These are phyloP conservation scores for Blastocystis sp. DNA, from an alignment of 352 stramenopile species.

Conservation along the genomic window DNA sequence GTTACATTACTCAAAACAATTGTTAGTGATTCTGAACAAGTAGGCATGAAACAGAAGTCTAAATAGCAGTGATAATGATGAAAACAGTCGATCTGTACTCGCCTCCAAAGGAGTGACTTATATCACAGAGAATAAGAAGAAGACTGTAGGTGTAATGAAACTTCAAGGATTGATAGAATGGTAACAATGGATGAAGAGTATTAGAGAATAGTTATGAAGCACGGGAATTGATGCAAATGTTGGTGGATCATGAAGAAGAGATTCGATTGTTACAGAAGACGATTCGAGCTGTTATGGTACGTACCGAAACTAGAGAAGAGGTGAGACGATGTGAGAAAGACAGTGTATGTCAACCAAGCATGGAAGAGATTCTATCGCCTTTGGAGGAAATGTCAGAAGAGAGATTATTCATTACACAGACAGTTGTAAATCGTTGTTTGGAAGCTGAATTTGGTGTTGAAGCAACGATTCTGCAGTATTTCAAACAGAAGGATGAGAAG, in stretches of 20 bases:
- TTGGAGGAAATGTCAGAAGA: neutral
- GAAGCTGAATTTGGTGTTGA: slow-evolving; percentile 3
- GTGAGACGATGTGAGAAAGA: slow-evolving; percentile 5
- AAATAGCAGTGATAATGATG: slow-evolving; percentile 19
- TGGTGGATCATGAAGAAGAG: neutral
- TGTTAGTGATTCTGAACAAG: slow-evolving; percentile 27
- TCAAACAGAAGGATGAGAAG: neutral
- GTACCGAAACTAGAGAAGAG: neutral
- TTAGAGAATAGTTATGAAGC: neutral
- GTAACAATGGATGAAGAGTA: neutral
- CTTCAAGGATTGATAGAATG: slow-evolving; percentile 10
- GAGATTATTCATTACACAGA: slow-evolving; percentile 18
- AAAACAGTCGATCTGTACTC: neutral
- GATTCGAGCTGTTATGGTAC: neutral
- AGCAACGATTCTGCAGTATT: slow-evolving; percentile 9
- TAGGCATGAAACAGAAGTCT: neutral
- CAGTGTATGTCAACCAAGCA: neutral
- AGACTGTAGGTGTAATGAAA: slow-evolving; percentile 12
- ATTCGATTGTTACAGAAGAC: slow-evolving; percentile 10
- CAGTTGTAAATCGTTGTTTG: slow-evolving; percentile 13
- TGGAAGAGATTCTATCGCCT: neutral
- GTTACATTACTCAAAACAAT: neutral
- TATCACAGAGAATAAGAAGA: slow-evolving; percentile 10
- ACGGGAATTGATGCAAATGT: neutral
- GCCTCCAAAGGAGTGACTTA: neutral